Base-by-base conservation (phyloP, 192 early-diverging fungal species). In the Fimicolochytrium jonesii region DNA sequence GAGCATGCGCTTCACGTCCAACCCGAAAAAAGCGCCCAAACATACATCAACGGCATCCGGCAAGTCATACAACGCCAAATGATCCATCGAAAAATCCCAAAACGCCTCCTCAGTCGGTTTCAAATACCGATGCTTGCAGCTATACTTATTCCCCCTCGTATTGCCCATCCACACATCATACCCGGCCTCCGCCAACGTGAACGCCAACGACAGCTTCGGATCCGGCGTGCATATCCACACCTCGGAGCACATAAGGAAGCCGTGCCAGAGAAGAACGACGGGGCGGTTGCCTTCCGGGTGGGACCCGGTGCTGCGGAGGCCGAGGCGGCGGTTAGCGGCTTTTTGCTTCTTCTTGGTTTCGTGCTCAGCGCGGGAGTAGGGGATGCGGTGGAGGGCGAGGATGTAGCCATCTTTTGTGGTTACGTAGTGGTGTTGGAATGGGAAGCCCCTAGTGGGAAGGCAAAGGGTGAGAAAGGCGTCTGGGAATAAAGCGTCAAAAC, bases 81-180 rank as follows among this genome's bases (percentile, higher is more conserved):
- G 88, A 73, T 98, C 92, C 56, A 98, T 87, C 2, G 89, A 91
- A 73, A 92, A 98, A 69, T 96, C 82, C 95, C 95, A 98, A 66
- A 92, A 94, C 31, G 73, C 71, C 47, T 80, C 76, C 54, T 92
- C 79, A 36, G 75, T 68, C 0, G 89, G 85, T 30, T 77, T 85
- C 33, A 80, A 74, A 17, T 68, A 81, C 36, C 82, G 67, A 64
- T 96, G 90, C 58, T 91, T 91, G 67, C 88, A 90, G 39, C 87
- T 86, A 68, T 95, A 94, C 72, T 97, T 97, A 78, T 94, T 94
- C 13, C 92, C 95, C 23, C 95, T 78, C 22, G 90, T 87, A 67
- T 98, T 96, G 23, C 92, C 93, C 6, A 98, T 66, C 95, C 95
- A 98, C 0, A 98, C 95, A 72, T 97, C 95, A 71, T 92, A 97